These are phyloP conservation scores for Suillus lakei DNA, from an alignment of 768 basidiomycete species.

Conservation along the genomic window DNA sequence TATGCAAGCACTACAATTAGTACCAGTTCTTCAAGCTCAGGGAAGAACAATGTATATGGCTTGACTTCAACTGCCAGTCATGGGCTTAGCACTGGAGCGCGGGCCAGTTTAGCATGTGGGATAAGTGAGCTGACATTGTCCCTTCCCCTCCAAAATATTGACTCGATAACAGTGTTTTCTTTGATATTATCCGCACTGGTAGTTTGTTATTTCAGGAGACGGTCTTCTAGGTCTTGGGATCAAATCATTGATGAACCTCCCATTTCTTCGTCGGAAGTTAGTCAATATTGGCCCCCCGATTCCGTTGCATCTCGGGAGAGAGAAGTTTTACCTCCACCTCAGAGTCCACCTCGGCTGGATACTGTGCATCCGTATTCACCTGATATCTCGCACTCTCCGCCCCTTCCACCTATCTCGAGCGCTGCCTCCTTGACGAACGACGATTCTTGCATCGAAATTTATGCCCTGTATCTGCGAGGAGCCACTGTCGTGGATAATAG, in stretches of 20 bases:
- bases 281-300: constrained; percentile 9
- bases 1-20: constrained; percentile 7
- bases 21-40: background rate
- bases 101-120: constrained; percentile 31
- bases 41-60: background rate
- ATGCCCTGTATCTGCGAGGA: constrained; percentile 7
- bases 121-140: constrained; percentile 20
- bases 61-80: constrained; percentile 6
- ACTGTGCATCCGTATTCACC: background rate
- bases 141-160: background rate
- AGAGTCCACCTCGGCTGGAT: background rate
- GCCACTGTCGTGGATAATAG: constrained; percentile 3
- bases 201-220: constrained; percentile 13
- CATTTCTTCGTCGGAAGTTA: constrained; percentile 9
- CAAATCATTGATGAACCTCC: background rate
- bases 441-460: constrained; percentile 5
- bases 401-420: constrained; percentile 7
- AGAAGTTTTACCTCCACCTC: background rate
- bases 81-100: constrained; percentile 18
- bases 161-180: constrained; percentile 8
- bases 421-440: constrained; percentile 2
- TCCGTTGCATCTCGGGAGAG: background rate
- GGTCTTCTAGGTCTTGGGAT: constrained; percentile 6
- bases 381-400: background rate
- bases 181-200: constrained; percentile 6